Conservation (phyloP, 495 filamentous ascomycete genomes). For the Penicillium coffeae region DNA sequence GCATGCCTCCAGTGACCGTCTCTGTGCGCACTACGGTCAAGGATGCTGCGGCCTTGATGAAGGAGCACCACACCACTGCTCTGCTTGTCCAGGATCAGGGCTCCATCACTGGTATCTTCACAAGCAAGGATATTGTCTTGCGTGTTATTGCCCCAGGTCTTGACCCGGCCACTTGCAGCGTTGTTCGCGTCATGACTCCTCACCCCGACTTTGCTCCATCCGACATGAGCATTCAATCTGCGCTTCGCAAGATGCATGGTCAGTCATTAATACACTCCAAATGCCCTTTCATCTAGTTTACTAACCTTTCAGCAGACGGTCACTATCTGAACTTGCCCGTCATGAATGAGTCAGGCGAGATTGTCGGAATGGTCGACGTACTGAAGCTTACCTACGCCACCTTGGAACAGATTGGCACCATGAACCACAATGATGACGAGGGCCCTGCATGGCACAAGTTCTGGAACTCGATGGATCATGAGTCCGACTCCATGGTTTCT, state of each 20-base stretch:
- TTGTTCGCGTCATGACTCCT: slow-evolving; percentile 97
- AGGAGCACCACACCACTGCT: slow-evolving; percentile 96
- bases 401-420: slow-evolving; percentile 86
- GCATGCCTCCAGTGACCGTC: slow-evolving; percentile 87
- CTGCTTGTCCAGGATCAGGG: slow-evolving; percentile 95
- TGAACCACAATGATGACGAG: slow-evolving; percentile 78
- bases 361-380: slow-evolving; percentile 99
- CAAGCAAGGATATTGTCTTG: slow-evolving; percentile 97
- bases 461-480: slow-evolving; percentile 94
- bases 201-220: slow-evolving; percentile 97
- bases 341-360: slow-evolving; percentile 96
- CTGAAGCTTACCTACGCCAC: slow-evolving; percentile 97
- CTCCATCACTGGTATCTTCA: slow-evolving; percentile 97
- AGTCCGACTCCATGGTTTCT: slow-evolving; percentile 94
- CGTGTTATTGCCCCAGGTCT: slow-evolving; percentile 96
- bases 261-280: not conserved
- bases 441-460: slow-evolving; percentile 99
- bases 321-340: slow-evolving; percentile 97
- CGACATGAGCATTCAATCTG: slow-evolving; percentile 98
- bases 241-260: slow-evolving; percentile 98
- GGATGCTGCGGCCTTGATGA: slow-evolving; percentile 92
- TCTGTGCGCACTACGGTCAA: slow-evolving; percentile 93
- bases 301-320: slow-evolving; percentile 61
- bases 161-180: slow-evolving; percentile 91
- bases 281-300: not conserved